Evolutionary conservation across 1,284 basidiomycete species (phyloP).

Genomic region (Xerocomus minutiporus): DNA sequence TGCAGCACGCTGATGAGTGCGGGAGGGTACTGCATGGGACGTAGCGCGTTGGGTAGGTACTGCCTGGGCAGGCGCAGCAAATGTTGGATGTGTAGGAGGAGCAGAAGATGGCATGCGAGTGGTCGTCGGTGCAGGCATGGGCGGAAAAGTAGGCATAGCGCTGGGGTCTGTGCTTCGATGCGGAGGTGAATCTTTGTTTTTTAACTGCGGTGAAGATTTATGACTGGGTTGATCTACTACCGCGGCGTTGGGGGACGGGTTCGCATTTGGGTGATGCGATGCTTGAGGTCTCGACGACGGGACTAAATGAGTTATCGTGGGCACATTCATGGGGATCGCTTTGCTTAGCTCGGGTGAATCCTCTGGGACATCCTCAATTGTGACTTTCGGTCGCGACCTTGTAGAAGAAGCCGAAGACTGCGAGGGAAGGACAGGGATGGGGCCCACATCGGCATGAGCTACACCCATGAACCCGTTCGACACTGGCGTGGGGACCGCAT

Average conservation of each 20-base stretch:
- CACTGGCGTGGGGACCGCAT: not conserved
- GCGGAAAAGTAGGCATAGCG: slow-evolving; percentile 7
- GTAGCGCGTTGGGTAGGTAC: slow-evolving; percentile 16
- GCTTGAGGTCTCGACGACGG: slow-evolving; percentile 10
- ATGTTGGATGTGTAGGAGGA: slow-evolving; percentile 21
- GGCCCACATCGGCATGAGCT: slow-evolving; percentile 8
- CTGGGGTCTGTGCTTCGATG: slow-evolving; percentile 13
- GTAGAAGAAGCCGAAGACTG: slow-evolving; percentile 9
- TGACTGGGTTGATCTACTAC: slow-evolving; percentile 10
- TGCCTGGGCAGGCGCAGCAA: slow-evolving; percentile 5
- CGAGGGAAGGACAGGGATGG: slow-evolving; percentile 7
- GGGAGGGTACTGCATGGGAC: slow-evolving; percentile 17
- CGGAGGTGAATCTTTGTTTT: slow-evolving; percentile 16
- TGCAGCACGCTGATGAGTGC: slow-evolving; percentile 21
- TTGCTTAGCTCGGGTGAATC: slow-evolving; percentile 19
- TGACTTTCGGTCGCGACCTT: slow-evolving; percentile 27
- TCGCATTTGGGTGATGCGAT: slow-evolving; percentile 10
- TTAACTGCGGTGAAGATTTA: slow-evolving; percentile 24
- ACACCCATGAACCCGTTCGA: not conserved
- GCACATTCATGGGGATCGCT: slow-evolving; percentile 3
- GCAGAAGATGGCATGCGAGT: slow-evolving; percentile 22
- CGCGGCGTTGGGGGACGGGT: slow-evolving; percentile 4
- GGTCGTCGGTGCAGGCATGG: slow-evolving; percentile 17
- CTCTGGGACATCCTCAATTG: slow-evolving; percentile 29
- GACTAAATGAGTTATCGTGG: slow-evolving; percentile 3